Evolutionary conservation across 2,329 filamentous ascomycete species (phyloP), one percentile per base, ranked within the genome.

Genomic region (Saccharata proteae): DNA sequence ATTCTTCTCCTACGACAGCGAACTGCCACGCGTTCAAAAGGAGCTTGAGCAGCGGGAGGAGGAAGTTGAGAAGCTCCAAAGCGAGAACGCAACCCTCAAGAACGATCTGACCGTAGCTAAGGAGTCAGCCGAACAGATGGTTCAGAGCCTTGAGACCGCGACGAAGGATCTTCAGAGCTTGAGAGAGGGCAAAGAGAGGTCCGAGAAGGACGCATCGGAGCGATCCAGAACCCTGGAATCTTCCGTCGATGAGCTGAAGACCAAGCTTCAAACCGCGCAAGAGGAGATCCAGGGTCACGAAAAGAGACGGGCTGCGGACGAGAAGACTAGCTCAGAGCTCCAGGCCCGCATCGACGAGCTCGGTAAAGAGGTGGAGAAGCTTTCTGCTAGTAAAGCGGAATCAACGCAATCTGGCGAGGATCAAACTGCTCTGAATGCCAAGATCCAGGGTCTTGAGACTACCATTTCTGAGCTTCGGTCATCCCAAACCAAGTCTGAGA

Each of bases 1-100:
- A 29, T 80, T 94, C 56, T 94, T 94, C 57, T 93, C 85, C 0
- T 92, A 85, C 44, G 86, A 96, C 36, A 78, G 79, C 30, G 88
- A 96, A 55, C 66, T 92, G 10, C 80, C 82, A 3, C 74, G 81
- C 32, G 59, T 93, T n/a, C 79, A 92, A 46, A 67, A 71, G 1
- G 79, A 90, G 42, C 54, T 90, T 3, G 67, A 75, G 30, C 69
- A 76, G 35, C 81, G 80, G 45, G 63, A 77, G 8, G 69, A 72
- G 24, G 77, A 88, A 52, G 74, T 90, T 21, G 69, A 74, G 31
- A 69, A 66, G 26, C 69, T 96, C 10, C 77, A 77, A 42, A 57
- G 63, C 3, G 74, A 90, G 43, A 72, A 92, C 16, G 64, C 70
- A 13, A 65, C 61, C 2, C 61, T 93, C 14, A 76, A 78, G 52